Base-by-base conservation (phyloP, 768 basidiomycete species). In the Russula emetica region DNA sequence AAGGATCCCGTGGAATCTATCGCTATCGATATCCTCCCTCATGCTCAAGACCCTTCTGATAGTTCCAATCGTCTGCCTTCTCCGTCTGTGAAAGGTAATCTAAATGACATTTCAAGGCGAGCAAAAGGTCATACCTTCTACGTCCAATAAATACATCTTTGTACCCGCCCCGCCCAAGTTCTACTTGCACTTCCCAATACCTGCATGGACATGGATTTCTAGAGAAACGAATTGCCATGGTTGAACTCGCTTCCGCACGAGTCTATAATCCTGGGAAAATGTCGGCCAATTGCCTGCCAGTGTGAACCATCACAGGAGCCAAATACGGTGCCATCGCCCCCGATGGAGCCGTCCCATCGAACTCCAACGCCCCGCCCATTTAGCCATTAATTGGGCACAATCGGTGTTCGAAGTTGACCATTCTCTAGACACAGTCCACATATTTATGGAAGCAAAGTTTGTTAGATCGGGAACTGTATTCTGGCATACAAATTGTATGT, bases 101-200 rank as follows among this genome's bases (percentile, higher is more conserved):
- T 47, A 34, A 26, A 26, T 45, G 36, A 47, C 16, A 50, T 59
- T 36, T 13, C 36, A 13, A 9, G 8, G 7, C 14, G 2, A 26
- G 52, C 9, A 42, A 40, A 34, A 26, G 11, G n/a, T 67, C 79
- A 28, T 54, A 84, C 86, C 81, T 89, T 90, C 88, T 88, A 90
- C 8, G 88, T 83, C 87, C 87, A 89, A 67, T 80, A 88, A 5
- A 87, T 77, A 88, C 88, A 90, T 22, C 88, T 87, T 50, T 83
- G 80, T 16, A 85, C 80, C 80, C 38, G 77, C 78, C 74, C 93
- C 91, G 24, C 87, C 87, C 90, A 57, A 89, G 79, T 62, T 82
- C 82, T 16, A 86, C 83, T 74, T 93, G 92, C 5, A 85, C 85
- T 70, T 94, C 91, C 81, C 87, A 94, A 68, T 88, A 91, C 71